phyloP scores from a whole-genome alignment of 345 rosid species.

The Nasturtium officinale region DNA sequence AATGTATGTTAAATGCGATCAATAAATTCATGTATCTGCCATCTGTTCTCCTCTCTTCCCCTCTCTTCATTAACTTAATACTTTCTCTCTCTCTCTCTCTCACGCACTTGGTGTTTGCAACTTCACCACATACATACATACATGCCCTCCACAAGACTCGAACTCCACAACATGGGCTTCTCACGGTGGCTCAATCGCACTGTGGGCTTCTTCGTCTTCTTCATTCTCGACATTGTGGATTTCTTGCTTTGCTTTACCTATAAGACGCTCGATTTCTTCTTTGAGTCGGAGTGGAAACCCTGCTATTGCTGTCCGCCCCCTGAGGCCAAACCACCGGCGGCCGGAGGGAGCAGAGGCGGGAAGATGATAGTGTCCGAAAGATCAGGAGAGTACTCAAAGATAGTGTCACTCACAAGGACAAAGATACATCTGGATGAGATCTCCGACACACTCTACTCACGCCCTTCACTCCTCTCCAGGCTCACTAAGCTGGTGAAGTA shows the following conservation, averaged over 20 bases:
- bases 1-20: constrained; percentile 44
- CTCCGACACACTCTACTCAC: constrained; percentile 83
- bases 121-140: constrained; percentile 15
- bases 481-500: constrained; percentile 57
- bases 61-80: constrained; percentile 36
- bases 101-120: constrained; percentile 6
- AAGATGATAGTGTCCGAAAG: constrained; percentile 80
- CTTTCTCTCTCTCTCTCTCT: constrained; percentile 11
- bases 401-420: constrained; percentile 68
- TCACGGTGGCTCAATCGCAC: constrained; percentile 47
- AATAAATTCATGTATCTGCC: constrained; percentile 46
- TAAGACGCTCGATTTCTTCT: constrained; percentile 45
- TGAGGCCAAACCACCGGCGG: constrained; percentile 35
- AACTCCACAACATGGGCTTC: constrained; percentile 41
- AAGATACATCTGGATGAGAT: constrained; percentile 82
- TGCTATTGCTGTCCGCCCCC: constrained; percentile 46
- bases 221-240: constrained; percentile 45
- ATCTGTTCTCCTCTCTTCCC: constrained; percentile 28
- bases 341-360: constrained; percentile 42
- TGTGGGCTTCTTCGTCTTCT: constrained; percentile 42
- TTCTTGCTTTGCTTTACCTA: constrained; percentile 47
- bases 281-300: constrained; percentile 47
- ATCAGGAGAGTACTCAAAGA: constrained; percentile 64
- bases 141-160: constrained; percentile 33
- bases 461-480: constrained; percentile 61